These are phyloP conservation scores for Venustampulla echinocandica DNA, from an alignment of 495 filamentous ascomycete species.

Conservation along the genomic window DNA sequence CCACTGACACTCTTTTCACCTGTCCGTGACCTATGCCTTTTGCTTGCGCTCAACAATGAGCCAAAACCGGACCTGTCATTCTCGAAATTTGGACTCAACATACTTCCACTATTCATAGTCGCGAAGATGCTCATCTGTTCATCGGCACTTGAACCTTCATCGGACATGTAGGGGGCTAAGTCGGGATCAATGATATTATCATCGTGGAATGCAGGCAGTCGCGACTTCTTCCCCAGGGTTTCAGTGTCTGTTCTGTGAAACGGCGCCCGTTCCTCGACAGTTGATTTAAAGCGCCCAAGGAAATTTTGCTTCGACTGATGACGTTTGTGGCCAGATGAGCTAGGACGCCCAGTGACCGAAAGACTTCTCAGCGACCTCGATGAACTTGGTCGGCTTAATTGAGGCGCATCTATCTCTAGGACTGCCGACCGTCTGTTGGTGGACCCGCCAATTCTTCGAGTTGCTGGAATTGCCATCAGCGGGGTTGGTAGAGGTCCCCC, in stretches of 20 bases:
- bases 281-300: slow-evolving; percentile 48
- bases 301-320: slow-evolving; percentile 82
- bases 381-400: slow-evolving; percentile 74
- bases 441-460: slow-evolving; percentile 71
- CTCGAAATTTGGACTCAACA: slow-evolving; percentile 36
- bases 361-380: slow-evolving; percentile 85
- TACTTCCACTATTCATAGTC: slow-evolving; percentile 46
- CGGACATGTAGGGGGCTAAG: slow-evolving; percentile 88
- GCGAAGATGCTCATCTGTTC: slow-evolving; percentile 84
- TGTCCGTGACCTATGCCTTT: slow-evolving; percentile 63
- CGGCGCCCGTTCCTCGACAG: slow-evolving; percentile 51
- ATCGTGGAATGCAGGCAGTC: slow-evolving; percentile 84
- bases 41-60: slow-evolving; percentile 51
- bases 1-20: slow-evolving; percentile 62
- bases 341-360: slow-evolving; percentile 55
- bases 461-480: slow-evolving; percentile 82
- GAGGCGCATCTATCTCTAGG: slow-evolving; percentile 76
- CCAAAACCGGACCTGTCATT: slow-evolving; percentile 40
- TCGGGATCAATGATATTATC: slow-evolving; percentile 98
- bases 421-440: slow-evolving; percentile 76
- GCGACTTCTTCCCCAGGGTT: slow-evolving; percentile 54
- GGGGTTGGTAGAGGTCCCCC: slow-evolving; percentile 43
- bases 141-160: slow-evolving; percentile 85
- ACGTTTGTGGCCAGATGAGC: slow-evolving; percentile 67
- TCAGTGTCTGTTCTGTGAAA: slow-evolving; percentile 68